Evolutionary conservation across 768 basidiomycete species (phyloP).

Genomic region (Pisolithus microcarpus): DNA sequence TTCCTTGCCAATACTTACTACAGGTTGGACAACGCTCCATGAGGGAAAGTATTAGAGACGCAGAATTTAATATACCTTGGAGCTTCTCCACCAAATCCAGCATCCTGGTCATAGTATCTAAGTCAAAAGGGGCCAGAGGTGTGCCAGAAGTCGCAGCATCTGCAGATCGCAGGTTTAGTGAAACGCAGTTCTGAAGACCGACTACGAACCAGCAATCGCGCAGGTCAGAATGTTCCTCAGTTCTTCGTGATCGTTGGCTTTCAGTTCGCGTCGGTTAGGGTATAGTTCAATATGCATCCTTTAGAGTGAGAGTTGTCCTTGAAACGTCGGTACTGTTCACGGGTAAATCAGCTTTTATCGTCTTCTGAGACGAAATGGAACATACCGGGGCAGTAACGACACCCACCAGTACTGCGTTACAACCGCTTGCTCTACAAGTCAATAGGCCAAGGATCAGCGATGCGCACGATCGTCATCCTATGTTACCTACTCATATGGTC

Average conservation of each 20-base stretch:
- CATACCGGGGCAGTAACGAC: neutral
- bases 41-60: neutral
- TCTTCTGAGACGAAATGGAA: neutral
- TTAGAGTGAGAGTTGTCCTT: neutral
- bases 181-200: no score
- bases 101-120: constrained; percentile 3
- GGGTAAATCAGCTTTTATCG: neutral
- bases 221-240: constrained; percentile 2
- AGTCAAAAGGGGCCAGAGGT: constrained; percentile 6
- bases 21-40: neutral
- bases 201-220: constrained; percentile 16
- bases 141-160: constrained; percentile 3
- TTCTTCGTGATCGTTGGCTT: neutral
- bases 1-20: neutral
- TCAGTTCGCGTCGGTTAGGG: neutral
- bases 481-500: constrained; percentile 34
- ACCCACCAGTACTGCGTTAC: constrained; percentile 19
- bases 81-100: constrained; percentile 3
- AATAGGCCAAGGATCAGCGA: neutral
- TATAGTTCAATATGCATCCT: constrained; percentile 7
- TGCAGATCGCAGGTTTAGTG: neutral
- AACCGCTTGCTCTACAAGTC: constrained; percentile 11
- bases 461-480: neutral
- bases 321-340: neutral
- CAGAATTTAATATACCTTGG: neutral